These are phyloP conservation scores for Lodderomyces parapsilosis DNA, from an alignment of 1,139 yeast genomes.

Conservation along the genomic window DNA sequence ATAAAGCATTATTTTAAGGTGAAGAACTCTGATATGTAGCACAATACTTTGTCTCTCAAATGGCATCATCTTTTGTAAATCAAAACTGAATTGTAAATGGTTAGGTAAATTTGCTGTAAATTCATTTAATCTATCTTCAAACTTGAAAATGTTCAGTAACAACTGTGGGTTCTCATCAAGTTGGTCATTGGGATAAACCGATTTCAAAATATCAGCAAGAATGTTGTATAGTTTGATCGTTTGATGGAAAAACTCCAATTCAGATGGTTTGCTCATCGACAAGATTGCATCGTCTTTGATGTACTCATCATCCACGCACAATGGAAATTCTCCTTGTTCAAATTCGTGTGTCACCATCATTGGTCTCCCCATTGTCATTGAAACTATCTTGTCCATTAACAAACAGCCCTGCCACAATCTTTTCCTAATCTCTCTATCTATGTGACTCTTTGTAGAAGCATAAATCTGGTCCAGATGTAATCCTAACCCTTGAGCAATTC, in stretches of 20 bases:
- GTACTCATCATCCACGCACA: neutral
- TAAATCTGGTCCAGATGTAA: slow-evolving; percentile 33
- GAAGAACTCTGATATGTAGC: neutral
- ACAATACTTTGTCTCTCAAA: neutral
- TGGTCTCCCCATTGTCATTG: neutral
- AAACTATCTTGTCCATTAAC: neutral
- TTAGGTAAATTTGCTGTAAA: neutral
- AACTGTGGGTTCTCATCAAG: neutral
- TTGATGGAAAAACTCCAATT: neutral
- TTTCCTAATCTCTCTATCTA: neutral
- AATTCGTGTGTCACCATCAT: neutral
- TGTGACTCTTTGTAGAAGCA: neutral
- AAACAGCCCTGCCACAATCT: slow-evolving; percentile 1
- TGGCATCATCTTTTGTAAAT: neutral
- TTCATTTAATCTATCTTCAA: neutral
- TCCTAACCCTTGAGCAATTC: slow-evolving; percentile 64
- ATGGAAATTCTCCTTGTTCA: neutral
- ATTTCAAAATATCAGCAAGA: neutral
- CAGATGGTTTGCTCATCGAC: neutral
- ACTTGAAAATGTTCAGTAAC: neutral
- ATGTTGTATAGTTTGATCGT: neutral
- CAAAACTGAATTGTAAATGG: neutral
- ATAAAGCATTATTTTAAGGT: neutral
- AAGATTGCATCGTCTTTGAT: neutral
- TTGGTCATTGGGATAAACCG: neutral